Evolutionary conservation across 352 stramenopile genomes (phyloP), one percentile per base, ranked within the genome.

Genomic region (Pythium utonaiense): DNA sequence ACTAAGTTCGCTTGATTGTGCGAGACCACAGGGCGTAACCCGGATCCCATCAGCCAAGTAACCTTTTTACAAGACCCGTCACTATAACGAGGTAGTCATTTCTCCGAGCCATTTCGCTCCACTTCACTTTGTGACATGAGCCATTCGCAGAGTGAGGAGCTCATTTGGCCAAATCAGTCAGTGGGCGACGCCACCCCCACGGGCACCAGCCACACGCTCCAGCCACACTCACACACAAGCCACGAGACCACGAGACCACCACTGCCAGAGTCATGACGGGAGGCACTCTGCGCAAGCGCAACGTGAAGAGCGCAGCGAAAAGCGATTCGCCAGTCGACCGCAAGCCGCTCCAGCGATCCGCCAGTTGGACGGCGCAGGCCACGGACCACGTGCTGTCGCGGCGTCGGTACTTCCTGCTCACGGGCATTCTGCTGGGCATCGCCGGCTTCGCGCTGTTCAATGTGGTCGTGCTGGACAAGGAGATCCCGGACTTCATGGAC

Each of bases 401-500:
- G n/a, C 75, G 77, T 51, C 83, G 83, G 60, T 91, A 89, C 70
- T 86, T 74, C n/a, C 67, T 91, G 45, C 58, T 91, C 28, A 60
- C 68, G 2, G 82, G 82, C 4, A 47, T 86, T 10, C 25, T 88
- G 55, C 71, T 89, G 10, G 82, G 82, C 33, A 54, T 91, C n/a
- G 57, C 69, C 5, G 74, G 76, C 49, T 69, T 87, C 22, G 60
- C 58, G 21, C 48, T 86, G 45, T 72, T 65, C 25, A 65, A 86
- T 57, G 59, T 72, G n/a, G 69, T 71, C 19, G 86, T 83, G 63
- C 56, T 72, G 12, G 83, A 88, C 59, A 62, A 70, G 34, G 68
- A 73, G 41, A 68, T 89, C 13, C 60, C 69, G 13, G 66, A 70
- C 25, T 56, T 82, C 25, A 59, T 82, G 31, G 53, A 88, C 27